These are phyloP conservation scores for Syncephalis fuscata DNA, from an alignment of 371 early-diverging fungal genomes.

Conservation along the genomic window DNA sequence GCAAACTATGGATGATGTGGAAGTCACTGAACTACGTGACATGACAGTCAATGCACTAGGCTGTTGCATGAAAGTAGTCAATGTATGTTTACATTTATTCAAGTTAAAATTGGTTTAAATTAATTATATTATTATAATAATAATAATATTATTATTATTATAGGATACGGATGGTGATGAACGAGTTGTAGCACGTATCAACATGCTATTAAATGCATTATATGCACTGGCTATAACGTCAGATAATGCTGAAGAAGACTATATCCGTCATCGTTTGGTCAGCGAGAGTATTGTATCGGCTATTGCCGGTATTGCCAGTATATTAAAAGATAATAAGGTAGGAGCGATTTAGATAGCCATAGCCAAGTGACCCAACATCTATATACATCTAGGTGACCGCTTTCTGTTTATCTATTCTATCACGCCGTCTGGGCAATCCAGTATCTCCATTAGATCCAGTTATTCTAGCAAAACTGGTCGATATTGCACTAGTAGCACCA, in stretches of 20 bases:
- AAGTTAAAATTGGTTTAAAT: background rate
- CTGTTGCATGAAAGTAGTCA: conserved; percentile 30
- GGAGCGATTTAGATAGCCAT: conserved; percentile 2
- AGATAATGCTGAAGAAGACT: conserved; percentile 10
- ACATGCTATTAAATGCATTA: conserved; percentile 31
- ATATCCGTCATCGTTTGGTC: conserved; percentile 24
- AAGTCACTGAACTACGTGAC: conserved; percentile 19
- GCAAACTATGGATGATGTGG: conserved; percentile 10
- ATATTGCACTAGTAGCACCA: conserved; percentile 37
- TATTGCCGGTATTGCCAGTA: conserved; percentile 43
- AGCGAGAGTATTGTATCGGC: conserved; percentile 34
- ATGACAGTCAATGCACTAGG: conserved; percentile 35
- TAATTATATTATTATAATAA: background rate
- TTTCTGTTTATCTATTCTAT: background rate
- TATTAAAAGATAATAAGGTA: conserved; percentile 39
- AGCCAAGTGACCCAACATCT: background rate
- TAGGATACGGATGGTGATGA: conserved; percentile 13
- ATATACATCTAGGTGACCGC: background rate
- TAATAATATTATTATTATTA: background rate
- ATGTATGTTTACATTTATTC: conserved; percentile 4
- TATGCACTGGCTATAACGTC: conserved; percentile 11
- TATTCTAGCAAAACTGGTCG: conserved; percentile 32
- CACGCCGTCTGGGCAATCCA: background rate
- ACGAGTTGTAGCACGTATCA: conserved; percentile 29
- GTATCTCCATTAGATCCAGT: background rate